These are phyloP conservation scores for Trametes gibbosa DNA, from an alignment of 768 basidiomycete species.

Conservation along the genomic window DNA sequence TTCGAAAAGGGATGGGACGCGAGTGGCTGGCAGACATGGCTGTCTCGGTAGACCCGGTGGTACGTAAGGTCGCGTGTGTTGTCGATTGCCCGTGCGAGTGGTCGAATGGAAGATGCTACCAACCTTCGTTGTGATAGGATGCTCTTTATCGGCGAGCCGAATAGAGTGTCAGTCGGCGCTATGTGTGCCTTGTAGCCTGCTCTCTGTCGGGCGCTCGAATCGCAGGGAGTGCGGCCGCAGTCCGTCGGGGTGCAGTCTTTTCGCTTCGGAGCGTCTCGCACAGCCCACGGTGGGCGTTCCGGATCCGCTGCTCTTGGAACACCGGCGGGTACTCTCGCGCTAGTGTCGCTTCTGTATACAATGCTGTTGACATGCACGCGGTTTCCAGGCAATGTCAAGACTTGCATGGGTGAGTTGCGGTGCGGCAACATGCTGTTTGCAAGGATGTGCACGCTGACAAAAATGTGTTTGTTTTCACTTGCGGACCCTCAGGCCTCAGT, in stretches of 20 bases:
- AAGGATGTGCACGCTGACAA: too few species aligned
- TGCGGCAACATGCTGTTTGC: too few species aligned
- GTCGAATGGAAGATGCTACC: not conserved
- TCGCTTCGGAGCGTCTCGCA: not conserved
- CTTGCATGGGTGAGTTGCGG: too few species aligned
- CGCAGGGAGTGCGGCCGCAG: not conserved
- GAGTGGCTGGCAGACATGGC: constrained; percentile 52
- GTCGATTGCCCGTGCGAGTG: not conserved
- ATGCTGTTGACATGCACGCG: too few species aligned
- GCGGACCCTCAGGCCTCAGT: too few species aligned
- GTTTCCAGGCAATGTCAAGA: too few species aligned
- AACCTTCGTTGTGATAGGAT: not conserved
- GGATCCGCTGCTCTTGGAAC: not conserved
- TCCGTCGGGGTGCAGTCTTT: not conserved
- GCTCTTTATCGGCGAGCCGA: too few species aligned
- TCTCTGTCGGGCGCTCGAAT: too few species aligned
- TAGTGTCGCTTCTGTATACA: too few species aligned
- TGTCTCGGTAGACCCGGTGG: constrained; percentile 9
- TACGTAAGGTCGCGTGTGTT: not conserved
- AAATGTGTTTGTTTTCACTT: too few species aligned
- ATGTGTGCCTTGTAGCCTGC: too few species aligned
- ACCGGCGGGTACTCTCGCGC: not conserved
- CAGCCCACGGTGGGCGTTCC: not conserved
- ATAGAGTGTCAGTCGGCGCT: too few species aligned
- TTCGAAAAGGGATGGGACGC: constrained; percentile 77